These are phyloP conservation scores for Corynascus novoguineensis DNA, from an alignment of 495 filamentous ascomycete genomes.

Conservation along the genomic window DNA sequence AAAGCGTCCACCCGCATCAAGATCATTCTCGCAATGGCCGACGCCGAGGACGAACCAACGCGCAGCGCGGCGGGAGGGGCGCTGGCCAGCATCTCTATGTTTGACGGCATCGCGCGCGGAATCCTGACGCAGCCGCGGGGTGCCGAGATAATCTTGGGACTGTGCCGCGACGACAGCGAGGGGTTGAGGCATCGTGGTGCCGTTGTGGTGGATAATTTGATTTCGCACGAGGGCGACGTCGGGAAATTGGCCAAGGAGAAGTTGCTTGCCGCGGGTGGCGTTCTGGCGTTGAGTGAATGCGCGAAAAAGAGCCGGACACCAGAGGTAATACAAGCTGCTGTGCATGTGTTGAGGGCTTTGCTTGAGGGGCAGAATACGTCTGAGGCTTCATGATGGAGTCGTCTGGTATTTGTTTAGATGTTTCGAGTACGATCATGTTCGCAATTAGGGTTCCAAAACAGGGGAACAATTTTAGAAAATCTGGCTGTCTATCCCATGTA, in stretches of 20 bases:
- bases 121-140: slow-evolving; percentile 65
- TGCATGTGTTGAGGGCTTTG: slow-evolving; percentile 58
- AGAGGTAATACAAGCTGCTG: slow-evolving; percentile 58
- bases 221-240: slow-evolving; percentile 45
- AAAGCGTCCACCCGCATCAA: slow-evolving; percentile 68
- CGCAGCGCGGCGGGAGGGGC: slow-evolving; percentile 82
- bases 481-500: background rate
- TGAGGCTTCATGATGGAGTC: background rate
- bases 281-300: slow-evolving; percentile 57
- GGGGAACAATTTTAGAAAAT: too few relatives aligned
- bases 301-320: slow-evolving; percentile 58
- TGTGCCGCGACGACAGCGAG: slow-evolving; percentile 72
- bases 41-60: slow-evolving; percentile 74
- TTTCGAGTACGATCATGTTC: background rate
- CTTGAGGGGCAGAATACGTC: slow-evolving; percentile 34
- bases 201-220: slow-evolving; percentile 65
- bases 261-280: slow-evolving; percentile 45
- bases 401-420: too few relatives aligned
- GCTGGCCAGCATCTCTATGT: slow-evolving; percentile 74
- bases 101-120: slow-evolving; percentile 62
- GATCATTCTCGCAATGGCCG: slow-evolving; percentile 78
- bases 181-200: slow-evolving; percentile 72
- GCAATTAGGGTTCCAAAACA: too few relatives aligned
- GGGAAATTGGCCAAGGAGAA: slow-evolving; percentile 46
- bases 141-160: slow-evolving; percentile 59